A percentile compares a stretch with the other conserved stretches of the same genome.
Evolutionary conservation across 2,329 filamentous ascomycete genomes (phyloP).

Genomic region (Apiospora phragmitis): DNA sequence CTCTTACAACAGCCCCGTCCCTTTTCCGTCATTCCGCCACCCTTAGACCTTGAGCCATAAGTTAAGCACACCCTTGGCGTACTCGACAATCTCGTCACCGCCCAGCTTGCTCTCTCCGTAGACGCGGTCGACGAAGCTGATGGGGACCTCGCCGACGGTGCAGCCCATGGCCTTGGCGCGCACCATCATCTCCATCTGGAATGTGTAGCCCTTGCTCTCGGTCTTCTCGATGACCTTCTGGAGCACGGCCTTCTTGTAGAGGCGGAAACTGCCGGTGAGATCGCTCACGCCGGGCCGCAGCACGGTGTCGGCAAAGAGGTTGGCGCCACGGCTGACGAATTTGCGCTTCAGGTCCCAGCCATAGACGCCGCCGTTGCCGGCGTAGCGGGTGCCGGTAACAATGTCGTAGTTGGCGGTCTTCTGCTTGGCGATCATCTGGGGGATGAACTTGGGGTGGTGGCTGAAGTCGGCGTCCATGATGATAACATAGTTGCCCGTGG

Average conservation of each 20-base stretch:
- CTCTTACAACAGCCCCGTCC: neutral
- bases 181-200: constrained; percentile 99
- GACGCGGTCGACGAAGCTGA: constrained; percentile 91
- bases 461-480: constrained; percentile 99
- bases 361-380: constrained; percentile 83
- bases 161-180: constrained; percentile 94
- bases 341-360: constrained; percentile 96
- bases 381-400: constrained; percentile 94
- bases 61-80: constrained; percentile 80
- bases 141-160: constrained; percentile 92
- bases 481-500: constrained; percentile 91
- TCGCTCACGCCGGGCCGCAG: constrained; percentile 92
- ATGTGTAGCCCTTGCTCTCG: constrained; percentile 95
- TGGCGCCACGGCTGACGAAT: constrained; percentile 82
- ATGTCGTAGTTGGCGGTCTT: constrained; percentile 83
- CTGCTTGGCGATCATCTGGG: constrained; percentile 86
- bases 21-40: neutral
- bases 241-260: constrained; percentile 90
- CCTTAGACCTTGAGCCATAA: constrained; percentile 75
- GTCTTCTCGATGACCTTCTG: constrained; percentile 88
- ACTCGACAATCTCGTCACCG: constrained; percentile 94
- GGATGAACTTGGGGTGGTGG: constrained; percentile 99
- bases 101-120: constrained; percentile 96
- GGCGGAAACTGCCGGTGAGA: constrained; percentile 87
- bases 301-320: constrained; percentile 93